Base-by-base conservation (phyloP, 2,329 filamentous ascomycete species). In the Sporothrix dimorphospora region DNA sequence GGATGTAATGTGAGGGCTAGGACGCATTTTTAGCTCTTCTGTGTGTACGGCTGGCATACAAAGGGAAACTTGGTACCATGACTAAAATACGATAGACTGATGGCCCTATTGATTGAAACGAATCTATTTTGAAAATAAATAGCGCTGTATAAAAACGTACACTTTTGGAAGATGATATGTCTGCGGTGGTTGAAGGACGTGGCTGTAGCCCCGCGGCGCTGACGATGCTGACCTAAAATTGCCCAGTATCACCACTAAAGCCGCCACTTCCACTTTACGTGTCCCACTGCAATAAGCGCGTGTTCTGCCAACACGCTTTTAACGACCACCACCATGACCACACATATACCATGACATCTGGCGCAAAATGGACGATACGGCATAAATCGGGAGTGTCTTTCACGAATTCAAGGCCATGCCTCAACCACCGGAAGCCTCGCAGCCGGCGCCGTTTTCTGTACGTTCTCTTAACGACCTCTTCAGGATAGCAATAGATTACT, bases 391-490 rank as follows among this genome's bases (percentile, higher is more conserved):
- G 3, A 24, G n/a, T 3, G 9, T 7, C 8, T 16, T 40, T 38
- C 16, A 5, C 38, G 16, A n/a, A 59, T 3, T 8, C 55, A 59
- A 30, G 63, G 27, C 65, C 65, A 69, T 69, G 66, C 34, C 49
- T 57, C 66, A 40, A 16, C 66, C 19, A 27, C 70, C 70, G 30
- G 51, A 65, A 4, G 53, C 53, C 19, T 69, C 71, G 34, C 71
- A 69, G 45, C 70, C 53, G 27, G 40, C 51, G 16, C 70, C 42
- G 16, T 71, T 68, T 9, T 72, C 63, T 7, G 70, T 72, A 61
- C 14, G 70, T 24, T 19, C 2, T 4, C 27, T 4, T n/a, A 8
- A n/a, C 7, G 9, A 4, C 11, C 21, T 55, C 19, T 16, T 27
- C 12, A n/a, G 11, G 21, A 5, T 24, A 16, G 24, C 21, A 27